phyloP scores from a whole-genome alignment of 331 rosid species.

The Quercus lobata region DNA sequence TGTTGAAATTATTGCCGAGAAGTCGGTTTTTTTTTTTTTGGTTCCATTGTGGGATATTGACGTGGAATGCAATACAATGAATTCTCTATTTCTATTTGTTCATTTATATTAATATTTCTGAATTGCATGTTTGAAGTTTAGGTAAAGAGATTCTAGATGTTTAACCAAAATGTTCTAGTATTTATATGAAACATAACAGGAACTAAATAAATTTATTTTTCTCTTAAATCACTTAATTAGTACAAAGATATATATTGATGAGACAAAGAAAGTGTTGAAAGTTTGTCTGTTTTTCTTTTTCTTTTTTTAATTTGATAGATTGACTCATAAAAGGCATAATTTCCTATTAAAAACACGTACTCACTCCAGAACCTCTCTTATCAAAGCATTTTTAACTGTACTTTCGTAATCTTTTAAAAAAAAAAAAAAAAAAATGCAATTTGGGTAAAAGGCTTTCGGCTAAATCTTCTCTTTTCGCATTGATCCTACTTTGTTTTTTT shows the following conservation, averaged over 20 bases:
- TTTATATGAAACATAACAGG: background rate
- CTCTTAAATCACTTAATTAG: no score
- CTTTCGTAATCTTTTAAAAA: conserved; percentile 25
- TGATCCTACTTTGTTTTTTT: background rate
- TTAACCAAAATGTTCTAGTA: no score
- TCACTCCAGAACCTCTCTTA: background rate
- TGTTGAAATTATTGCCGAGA: no score
- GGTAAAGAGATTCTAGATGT: conserved; percentile 5
- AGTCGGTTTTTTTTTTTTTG: no score
- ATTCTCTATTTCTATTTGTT: background rate
- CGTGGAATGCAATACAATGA: conserved; percentile 26
- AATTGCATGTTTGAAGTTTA: background rate
- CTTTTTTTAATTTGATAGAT: background rate
- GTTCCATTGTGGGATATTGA: conserved; percentile 24
- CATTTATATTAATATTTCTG: background rate
- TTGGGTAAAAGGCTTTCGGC: conserved; percentile 22
- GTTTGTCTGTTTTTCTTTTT: background rate
- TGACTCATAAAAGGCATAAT: background rate
- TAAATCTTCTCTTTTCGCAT: conserved; percentile 1
- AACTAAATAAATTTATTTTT: background rate
- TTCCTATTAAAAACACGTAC: background rate
- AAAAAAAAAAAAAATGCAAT: background rate
- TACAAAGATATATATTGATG: no score
- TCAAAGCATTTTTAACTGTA: conserved; percentile 24
- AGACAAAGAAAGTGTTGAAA: background rate